Base-by-base conservation (phyloP, 192 early-diverging fungal genomes). In the Coemansia sp. region DNA sequence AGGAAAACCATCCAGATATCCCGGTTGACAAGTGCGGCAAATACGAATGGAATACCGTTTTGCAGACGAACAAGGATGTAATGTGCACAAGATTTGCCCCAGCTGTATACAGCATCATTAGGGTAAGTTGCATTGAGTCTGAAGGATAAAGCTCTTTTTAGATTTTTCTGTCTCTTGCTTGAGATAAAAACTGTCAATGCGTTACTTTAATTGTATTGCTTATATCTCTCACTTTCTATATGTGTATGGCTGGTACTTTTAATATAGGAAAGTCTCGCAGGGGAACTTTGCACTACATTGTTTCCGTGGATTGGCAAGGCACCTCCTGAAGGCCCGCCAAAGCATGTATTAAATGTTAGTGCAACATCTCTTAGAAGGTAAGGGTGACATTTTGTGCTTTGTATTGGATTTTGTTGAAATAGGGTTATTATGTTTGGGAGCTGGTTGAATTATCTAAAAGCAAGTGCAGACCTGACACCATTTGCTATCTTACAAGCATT, bases 321-420 rank as follows among this genome's bases (percentile, higher is more conserved):
- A 25, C 72, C 71, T 5, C 68, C 69, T 7, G 69, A 70, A 41
- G 53, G 69, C 13, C 57, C 62, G 0, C 71, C 80, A 64, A 74
- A 70, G 69, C 50, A 71, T 19, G 59, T 74, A n/a, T 39, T 77
- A 7, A 74, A 77, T 43, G 37, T 50, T 1, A 69, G 63, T 3
- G 75, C 75, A 14, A 75, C 69, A 6, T 83, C 80, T 5, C 72
- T 83, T 19, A 48, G 75, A 66, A 67, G 75, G 80, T 83, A 77
- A 67, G 66, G 49, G 10, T 13, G 37, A 44, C 6, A 16, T 53
- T 20, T 14, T 19, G 48, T 53, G 5, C 19, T 53, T 53, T 5
- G 11, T 53, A 22, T 9, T 53, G 50, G 1, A 25, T 11, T 7
- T 53, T n/a, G 16, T 50, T n/a, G n/a, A 17, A 1, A 50, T 4